These are phyloP conservation scores for Colletotrichum tropicale DNA, from an alignment of 2,329 filamentous ascomycete genomes.

Conservation along the genomic window DNA sequence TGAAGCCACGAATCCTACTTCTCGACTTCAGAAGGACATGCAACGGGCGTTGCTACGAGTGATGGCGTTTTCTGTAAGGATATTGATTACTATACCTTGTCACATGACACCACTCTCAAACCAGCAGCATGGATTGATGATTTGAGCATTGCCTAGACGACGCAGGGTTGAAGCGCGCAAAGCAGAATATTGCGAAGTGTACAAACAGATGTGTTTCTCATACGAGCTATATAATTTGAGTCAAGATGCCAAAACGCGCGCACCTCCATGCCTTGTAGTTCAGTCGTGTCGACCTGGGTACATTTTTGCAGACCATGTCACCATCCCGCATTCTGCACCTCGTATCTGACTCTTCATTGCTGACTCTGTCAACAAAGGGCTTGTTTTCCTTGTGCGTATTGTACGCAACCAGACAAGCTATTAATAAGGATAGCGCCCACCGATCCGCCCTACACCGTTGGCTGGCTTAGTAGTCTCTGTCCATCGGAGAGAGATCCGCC, in stretches of 20 bases:
- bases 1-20: neutral
- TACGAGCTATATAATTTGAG: neutral
- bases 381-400: neutral
- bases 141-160: rapidly evolving
- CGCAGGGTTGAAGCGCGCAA: neutral
- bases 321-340: neutral
- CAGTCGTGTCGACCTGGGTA: neutral
- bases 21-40: neutral
- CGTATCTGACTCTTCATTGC: neutral
- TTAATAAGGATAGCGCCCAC: neutral
- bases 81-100: neutral
- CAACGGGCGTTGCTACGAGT: neutral
- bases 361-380: neutral
- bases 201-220: neutral
- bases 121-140: neutral
- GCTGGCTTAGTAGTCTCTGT: neutral
- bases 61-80: neutral
- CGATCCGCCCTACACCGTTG: neutral
- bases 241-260: neutral
- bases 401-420: neutral
- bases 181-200: neutral
- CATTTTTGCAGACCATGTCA: neutral
- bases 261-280: neutral
- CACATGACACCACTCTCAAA: neutral
- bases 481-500: neutral